Percentiles rank a stretch among this genome's conserved stretches.
Conservation (phyloP, 305 asterid species). For the Fraxinus floribunda region DNA sequence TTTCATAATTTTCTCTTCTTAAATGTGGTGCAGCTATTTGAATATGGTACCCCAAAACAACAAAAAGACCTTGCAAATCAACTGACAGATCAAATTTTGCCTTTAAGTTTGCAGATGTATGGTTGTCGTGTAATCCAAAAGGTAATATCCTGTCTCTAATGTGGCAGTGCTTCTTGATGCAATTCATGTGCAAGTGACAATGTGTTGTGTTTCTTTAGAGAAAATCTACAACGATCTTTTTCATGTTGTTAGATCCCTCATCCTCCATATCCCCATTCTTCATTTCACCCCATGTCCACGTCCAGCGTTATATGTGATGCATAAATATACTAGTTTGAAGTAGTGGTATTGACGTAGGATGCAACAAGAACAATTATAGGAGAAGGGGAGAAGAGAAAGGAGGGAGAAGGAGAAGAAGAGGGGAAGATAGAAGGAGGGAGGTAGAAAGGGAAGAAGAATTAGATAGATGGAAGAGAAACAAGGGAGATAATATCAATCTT, state of each 20-base stretch:
- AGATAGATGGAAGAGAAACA: background rate
- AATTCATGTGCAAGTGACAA: constrained; percentile 8
- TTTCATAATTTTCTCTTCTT: constrained; percentile 12
- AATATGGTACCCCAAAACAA: constrained; percentile 75
- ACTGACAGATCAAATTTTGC: constrained; percentile 68
- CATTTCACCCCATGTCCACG: background rate
- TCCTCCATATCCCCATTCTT: background rate
- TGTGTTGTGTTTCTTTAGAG: background rate
- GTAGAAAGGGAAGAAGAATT: background rate
- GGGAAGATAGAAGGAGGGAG: background rate
- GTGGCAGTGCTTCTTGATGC: background rate
- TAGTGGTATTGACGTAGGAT: background rate
- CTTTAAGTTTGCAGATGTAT: constrained; percentile 84
- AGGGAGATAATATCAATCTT: background rate
- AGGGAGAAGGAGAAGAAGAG: background rate
- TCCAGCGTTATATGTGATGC: background rate
- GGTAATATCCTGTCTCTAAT: constrained; percentile 35
- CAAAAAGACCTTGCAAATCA: constrained; percentile 70
- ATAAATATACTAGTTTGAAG: background rate
- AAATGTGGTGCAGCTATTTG: constrained; percentile 61
- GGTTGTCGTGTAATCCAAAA: constrained; percentile 94
- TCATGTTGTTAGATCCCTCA: background rate
- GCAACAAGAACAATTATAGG: background rate
- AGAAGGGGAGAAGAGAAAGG: background rate
- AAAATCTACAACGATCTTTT: background rate